Conservation (phyloP, 768 basidiomycete genomes). For the Butyriboletus loyo region DNA sequence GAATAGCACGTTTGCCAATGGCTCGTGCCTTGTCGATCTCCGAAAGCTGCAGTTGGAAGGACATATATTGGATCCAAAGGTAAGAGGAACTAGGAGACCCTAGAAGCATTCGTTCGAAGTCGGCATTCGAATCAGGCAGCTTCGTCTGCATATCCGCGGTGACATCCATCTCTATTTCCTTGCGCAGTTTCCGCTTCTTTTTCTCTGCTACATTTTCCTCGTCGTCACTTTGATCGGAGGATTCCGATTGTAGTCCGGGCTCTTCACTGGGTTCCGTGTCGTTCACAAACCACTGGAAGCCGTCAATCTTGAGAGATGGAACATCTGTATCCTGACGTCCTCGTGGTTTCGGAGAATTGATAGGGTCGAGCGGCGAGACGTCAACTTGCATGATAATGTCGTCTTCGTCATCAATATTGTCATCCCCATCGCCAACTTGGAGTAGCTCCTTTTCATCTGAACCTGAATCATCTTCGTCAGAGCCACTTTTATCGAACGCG, state of each 20-base stretch:
- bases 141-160: constrained; percentile 87
- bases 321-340: neutral
- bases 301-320: constrained; percentile 51
- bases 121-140: constrained; percentile 84
- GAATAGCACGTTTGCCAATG: constrained; percentile 78
- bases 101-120: constrained; percentile 91
- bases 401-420: constrained; percentile 19
- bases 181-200: constrained; percentile 65
- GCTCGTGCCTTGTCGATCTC: constrained; percentile 94
- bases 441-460: constrained; percentile 22
- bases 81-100: constrained; percentile 97
- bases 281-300: constrained; percentile 70
- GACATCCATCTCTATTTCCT: constrained; percentile 71
- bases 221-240: constrained; percentile 43
- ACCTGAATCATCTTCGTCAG: constrained; percentile 6
- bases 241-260: constrained; percentile 33
- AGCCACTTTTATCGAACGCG: constrained; percentile 21
- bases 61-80: constrained; percentile 99
- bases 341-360: neutral
- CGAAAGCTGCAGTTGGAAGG: constrained; percentile 94
- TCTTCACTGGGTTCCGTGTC: constrained; percentile 37
- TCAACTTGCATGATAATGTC: constrained; percentile 21
- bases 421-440: constrained; percentile 13
- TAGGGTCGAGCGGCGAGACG: neutral
- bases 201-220: constrained; percentile 36